Evolutionary conservation across 169 alveolate species (phyloP), one percentile per base, ranked within the genome.

Genomic region (Cryptosporidium tyzzeri): DNA sequence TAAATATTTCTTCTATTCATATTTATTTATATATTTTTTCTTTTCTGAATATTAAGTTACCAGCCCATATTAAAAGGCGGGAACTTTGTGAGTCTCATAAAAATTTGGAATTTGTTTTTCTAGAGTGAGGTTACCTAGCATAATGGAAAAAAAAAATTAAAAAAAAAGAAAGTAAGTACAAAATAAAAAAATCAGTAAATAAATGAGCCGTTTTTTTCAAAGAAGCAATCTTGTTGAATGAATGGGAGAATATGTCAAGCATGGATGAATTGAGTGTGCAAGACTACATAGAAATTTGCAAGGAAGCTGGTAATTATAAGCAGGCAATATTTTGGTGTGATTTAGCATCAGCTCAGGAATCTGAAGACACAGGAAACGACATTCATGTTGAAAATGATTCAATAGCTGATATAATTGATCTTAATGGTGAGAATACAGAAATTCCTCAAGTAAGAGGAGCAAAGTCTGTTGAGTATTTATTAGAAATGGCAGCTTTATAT

Each of bases 301-400:
- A 74, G 59, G 71, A 74, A 29, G 70, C 86, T 50, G 86, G 86
- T 16, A 74, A 74, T 41, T 74, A 74, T 44, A 74, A 35, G 23
- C 86, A 74, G 21, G 70, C 73, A 14, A 74, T 74, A 74, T 74
- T 74, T 59, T 74, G 86, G 86, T 74, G 71, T 74, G 86, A 74
- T 58, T 1, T 74, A 23, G 73, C 61, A 37, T 74, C 71, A 18
- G 45, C 86, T 16, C 41, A 67, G 7, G 73, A 33, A 26, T 45
- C 67, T 8, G 84, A 70, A 44, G 45, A 70, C 26, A 14, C 39
- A 10, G 59, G 48, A 37, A 37, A 58, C 26, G 50, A 37, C 7
- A n/a, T 4, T 10, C 2, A 35, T 23, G 14, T 23, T 50, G 23
- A 50, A 6, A 59, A 31, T 16, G 73, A 26, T 39, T 16, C 23